Conservation (phyloP, 2,329 filamentous ascomycete genomes). For the Pseudogymnoascus sp. region DNA sequence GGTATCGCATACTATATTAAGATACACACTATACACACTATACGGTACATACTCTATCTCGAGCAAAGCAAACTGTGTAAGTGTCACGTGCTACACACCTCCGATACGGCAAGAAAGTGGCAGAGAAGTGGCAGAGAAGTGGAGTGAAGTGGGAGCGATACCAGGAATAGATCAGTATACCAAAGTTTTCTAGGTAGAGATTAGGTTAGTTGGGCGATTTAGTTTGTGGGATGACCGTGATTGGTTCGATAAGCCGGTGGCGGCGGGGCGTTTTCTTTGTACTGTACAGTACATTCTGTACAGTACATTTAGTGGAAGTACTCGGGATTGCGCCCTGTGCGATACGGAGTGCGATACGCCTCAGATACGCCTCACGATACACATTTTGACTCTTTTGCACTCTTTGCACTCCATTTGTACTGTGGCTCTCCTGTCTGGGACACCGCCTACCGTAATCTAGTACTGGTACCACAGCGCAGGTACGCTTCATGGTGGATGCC, state of each 20-base stretch:
- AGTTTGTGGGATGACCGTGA: background rate
- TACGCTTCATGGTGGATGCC: background rate
- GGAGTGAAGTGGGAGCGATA: background rate
- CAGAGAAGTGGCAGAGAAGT: background rate
- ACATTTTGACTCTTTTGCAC: too few relatives aligned
- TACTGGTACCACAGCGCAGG: background rate
- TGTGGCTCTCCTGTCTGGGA: background rate
- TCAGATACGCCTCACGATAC: too few relatives aligned
- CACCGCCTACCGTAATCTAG: background rate
- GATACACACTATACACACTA: background rate
- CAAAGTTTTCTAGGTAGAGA: background rate
- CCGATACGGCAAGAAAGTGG: background rate
- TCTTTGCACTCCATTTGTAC: background rate
- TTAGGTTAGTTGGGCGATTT: conserved; percentile 6
- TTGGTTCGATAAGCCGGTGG: background rate
- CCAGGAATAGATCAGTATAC: background rate
- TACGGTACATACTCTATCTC: background rate
- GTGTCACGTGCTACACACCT: background rate
- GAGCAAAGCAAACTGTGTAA: too few relatives aligned
- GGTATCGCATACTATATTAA: background rate
- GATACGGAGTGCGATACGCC: background rate
- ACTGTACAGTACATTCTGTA: background rate
- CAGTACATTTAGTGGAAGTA: background rate
- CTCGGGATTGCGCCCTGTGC: background rate
- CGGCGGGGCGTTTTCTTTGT: conserved; percentile 5